A percentile compares a stretch with the other conserved stretches of the same genome.
phyloP scores from a whole-genome alignment of 163 green algal genomes.

The Chloromonas sp. region DNA sequence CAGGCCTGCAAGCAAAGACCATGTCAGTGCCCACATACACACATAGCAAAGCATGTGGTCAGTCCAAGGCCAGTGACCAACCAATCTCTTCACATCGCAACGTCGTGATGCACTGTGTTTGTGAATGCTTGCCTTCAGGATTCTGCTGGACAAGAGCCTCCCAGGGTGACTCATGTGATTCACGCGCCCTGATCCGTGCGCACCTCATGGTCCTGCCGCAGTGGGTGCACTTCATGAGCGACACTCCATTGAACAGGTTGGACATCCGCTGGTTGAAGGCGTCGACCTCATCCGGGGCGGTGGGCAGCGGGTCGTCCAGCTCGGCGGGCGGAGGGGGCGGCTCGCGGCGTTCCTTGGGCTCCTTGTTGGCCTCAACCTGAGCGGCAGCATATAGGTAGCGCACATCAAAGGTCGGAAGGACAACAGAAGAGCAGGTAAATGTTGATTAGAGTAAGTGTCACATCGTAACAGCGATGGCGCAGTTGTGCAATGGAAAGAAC shows the following conservation, averaged over 20 bases:
- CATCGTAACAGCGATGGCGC: too few relatives aligned
- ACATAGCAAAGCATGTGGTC: too few relatives aligned
- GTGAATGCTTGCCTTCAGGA: too few relatives aligned
- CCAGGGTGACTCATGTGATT: background rate
- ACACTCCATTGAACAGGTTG: constrained; percentile 27
- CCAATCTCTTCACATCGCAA: too few relatives aligned
- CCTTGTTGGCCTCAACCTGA: constrained; percentile 33
- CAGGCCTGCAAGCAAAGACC: constrained; percentile 16
- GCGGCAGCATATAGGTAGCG: too few relatives aligned
- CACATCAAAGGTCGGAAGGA: background rate
- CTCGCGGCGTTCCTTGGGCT: constrained; percentile 30
- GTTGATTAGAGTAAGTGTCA: too few relatives aligned
- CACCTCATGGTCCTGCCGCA: constrained; percentile 43
- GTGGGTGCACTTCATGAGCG: constrained; percentile 33
- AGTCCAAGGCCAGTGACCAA: too few relatives aligned
- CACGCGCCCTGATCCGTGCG: background rate
- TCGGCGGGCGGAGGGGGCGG: constrained; percentile 36
- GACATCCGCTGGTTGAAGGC: constrained; percentile 41
- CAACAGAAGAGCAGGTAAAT: background rate
- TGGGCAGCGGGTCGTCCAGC: constrained; percentile 45
- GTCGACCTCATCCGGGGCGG: constrained; percentile 29
- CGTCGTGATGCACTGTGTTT: too few relatives aligned
- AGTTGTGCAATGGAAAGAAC: too few relatives aligned
- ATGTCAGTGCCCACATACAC: too few relatives aligned
- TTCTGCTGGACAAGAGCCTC: background rate